A percentile compares a stretch with the other conserved stretches of the same genome.
Evolutionary conservation across 2,329 filamentous ascomycete species (phyloP).

Genomic region (Botryotinia globosa): DNA sequence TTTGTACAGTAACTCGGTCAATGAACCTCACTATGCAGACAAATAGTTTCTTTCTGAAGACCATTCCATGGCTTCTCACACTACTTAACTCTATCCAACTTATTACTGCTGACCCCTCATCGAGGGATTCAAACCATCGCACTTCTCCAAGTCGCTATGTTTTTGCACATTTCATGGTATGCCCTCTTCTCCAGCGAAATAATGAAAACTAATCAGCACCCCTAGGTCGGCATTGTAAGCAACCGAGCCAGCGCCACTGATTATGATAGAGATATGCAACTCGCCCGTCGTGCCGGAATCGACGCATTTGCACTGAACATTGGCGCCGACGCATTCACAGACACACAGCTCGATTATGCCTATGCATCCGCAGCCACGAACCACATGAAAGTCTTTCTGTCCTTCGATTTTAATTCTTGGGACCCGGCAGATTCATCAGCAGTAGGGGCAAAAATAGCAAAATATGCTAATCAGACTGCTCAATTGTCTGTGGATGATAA

Average conservation of each 20-base stretch:
- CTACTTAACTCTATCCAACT: not conserved
- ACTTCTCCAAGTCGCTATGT: constrained; percentile 17
- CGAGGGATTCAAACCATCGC: not conserved
- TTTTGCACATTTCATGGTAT: constrained; percentile 30
- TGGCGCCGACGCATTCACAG: constrained; percentile 35
- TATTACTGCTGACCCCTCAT: not conserved
- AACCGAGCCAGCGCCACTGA: constrained; percentile 25
- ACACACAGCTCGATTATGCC: constrained; percentile 34
- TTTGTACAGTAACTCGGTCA: not conserved
- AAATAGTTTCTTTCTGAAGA: not conserved
- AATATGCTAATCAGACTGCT: constrained; percentile 35
- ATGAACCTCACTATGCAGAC: constrained; percentile 6
- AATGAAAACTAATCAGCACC: not conserved
- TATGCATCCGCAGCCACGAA: constrained; percentile 33
- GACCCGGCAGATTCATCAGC: constrained; percentile 14
- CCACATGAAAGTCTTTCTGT: constrained; percentile 38
- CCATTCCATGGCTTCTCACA: constrained; percentile 6
- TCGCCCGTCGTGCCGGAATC: constrained; percentile 36
- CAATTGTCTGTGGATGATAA: constrained; percentile 39
- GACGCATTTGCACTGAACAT: constrained; percentile 40
- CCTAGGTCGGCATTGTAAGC: constrained; percentile 26
- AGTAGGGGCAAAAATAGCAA: constrained; percentile 34
- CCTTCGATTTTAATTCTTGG: constrained; percentile 36
- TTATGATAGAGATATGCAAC: constrained; percentile 26
- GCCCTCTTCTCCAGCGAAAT: not conserved